Percentiles rank a stretch among this genome's conserved stretches.
phyloP scores from a whole-genome alignment of 495 filamentous ascomycete genomes.

The Trichoderma gamsii region DNA sequence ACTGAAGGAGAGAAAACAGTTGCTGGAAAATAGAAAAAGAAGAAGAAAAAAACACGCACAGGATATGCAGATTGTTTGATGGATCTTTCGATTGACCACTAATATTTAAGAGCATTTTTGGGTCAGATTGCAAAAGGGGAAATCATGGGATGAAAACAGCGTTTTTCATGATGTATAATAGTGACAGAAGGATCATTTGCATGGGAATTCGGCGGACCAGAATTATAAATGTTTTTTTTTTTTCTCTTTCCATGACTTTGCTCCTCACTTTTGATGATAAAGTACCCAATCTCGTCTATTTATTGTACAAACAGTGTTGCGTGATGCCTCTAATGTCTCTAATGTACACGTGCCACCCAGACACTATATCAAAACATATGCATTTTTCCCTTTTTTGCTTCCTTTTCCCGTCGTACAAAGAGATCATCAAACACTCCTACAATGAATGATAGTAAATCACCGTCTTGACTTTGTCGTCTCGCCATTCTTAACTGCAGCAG shows the following conservation, averaged over 20 bases:
- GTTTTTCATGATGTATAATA: constrained; percentile 5
- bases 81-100: background rate
- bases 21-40: too few species aligned
- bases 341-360: constrained; percentile 8
- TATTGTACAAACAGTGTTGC: constrained; percentile 10
- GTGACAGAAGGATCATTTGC: background rate
- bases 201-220: background rate
- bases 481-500: background rate
- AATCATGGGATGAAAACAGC: background rate
- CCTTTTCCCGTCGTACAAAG: background rate
- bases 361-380: background rate
- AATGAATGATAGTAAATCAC: constrained; percentile 6
- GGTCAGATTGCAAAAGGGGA: background rate
- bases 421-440: constrained; percentile 13
- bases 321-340: background rate
- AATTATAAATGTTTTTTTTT: background rate
- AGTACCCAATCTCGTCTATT: background rate
- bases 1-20: too few species aligned
- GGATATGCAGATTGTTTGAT: constrained; percentile 13
- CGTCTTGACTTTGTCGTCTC: background rate
- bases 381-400: background rate
- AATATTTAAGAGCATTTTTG: background rate
- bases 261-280: background rate
- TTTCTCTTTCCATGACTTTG: background rate
- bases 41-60: background rate